phyloP scores from a whole-genome alignment of 768 basidiomycete genomes.

The Amylocystis lapponica region DNA sequence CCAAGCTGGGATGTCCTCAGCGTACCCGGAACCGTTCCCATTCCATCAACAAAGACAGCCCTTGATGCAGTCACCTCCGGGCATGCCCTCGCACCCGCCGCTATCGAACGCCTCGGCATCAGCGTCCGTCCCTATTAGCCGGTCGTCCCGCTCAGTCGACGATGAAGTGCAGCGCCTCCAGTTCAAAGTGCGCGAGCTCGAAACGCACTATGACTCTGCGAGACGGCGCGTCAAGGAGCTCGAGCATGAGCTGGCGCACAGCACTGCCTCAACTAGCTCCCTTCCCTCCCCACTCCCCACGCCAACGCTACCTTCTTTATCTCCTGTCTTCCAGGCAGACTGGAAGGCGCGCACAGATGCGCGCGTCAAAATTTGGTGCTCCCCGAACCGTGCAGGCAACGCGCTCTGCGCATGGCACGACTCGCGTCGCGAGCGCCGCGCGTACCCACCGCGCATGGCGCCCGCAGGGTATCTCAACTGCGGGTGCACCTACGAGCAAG shows the following conservation, averaged over 20 bases:
- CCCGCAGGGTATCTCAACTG: constrained; percentile 78
- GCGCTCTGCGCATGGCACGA: constrained; percentile 90
- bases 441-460: constrained; percentile 73
- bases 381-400: constrained; percentile 82
- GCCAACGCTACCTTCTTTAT: constrained; percentile 35
- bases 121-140: constrained; percentile 17
- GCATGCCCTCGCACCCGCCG: constrained; percentile 16
- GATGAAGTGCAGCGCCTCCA: constrained; percentile 53
- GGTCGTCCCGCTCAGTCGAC: constrained; percentile 26
- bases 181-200: constrained; percentile 55
- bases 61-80: constrained; percentile 14
- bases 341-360: constrained; percentile 75
- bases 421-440: constrained; percentile 75
- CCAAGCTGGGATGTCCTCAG: constrained; percentile 10
- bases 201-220: constrained; percentile 49
- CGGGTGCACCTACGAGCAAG: constrained; percentile 79
- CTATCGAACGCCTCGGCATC: constrained; percentile 14
- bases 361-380: constrained; percentile 67
- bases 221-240: constrained; percentile 43
- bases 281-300: constrained; percentile 27
- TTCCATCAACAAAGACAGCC: constrained; percentile 10
- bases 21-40: constrained; percentile 13
- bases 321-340: constrained; percentile 45
- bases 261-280: constrained; percentile 13
- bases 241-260: constrained; percentile 36